Evolutionary conservation across 129 eudicot species (phyloP).

Genomic region (Artemisia argyi): DNA sequence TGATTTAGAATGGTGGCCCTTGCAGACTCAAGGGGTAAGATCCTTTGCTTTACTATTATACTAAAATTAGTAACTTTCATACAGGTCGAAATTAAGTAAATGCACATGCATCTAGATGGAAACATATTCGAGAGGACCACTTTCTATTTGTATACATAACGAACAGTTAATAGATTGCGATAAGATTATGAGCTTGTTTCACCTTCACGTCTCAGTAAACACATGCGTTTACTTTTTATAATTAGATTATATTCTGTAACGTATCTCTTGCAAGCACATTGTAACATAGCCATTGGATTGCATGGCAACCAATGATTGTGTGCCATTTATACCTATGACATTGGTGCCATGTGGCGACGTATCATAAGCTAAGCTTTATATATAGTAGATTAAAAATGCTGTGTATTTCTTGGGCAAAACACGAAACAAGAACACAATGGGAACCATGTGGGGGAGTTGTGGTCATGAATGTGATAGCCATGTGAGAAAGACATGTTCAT

Average conservation of each 20-base stretch:
- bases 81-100: too few species aligned
- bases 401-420: constrained; percentile 24
- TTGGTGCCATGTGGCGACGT: constrained; percentile 16
- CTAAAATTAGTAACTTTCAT: not conserved
- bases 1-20: constrained; percentile 1
- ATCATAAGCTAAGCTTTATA: not conserved
- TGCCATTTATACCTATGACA: not conserved
- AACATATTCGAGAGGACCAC: too few species aligned
- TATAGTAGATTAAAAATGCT: not conserved
- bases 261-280: not conserved
- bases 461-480: constrained; percentile 32
- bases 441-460: constrained; percentile 33
- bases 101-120: too few species aligned
- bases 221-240: not conserved
- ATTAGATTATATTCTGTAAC: not conserved
- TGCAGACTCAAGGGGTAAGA: constrained; percentile 9
- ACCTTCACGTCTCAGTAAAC: not conserved
- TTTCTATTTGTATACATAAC: too few species aligned
- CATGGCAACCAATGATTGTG: not conserved
- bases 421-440: constrained; percentile 22
- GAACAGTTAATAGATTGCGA: too few species aligned
- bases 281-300: constrained; percentile 1
- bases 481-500: constrained; percentile 32
- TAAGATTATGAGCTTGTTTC: too few species aligned
- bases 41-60: not conserved